Evolutionary conservation across 305 asterid species (phyloP).

Genomic region (Plantago coronopus): DNA sequence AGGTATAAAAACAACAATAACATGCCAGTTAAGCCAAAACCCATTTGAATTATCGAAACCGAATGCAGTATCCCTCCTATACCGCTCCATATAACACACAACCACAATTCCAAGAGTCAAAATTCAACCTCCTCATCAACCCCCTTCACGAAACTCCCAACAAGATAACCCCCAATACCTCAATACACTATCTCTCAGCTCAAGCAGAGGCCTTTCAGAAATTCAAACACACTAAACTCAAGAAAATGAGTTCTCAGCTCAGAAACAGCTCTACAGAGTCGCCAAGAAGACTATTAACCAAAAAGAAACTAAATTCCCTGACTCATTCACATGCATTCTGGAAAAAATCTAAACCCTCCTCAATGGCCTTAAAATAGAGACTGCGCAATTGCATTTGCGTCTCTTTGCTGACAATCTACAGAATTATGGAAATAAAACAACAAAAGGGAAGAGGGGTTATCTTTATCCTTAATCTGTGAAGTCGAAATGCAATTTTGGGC

Average conservation of each 20-base stretch:
- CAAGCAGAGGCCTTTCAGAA: slow-evolving; percentile 20
- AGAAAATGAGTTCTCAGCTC: slow-evolving; percentile 18
- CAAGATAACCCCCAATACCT: slow-evolving; percentile 19
- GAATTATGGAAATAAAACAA: slow-evolving; percentile 20
- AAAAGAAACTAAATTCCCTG: slow-evolving; percentile 19
- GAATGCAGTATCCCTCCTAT: slow-evolving; percentile 31
- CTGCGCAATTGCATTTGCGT: slow-evolving; percentile 15
- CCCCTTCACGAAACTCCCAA: slow-evolving; percentile 31
- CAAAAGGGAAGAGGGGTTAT: slow-evolving; percentile 4
- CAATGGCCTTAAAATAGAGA: slow-evolving; percentile 14
- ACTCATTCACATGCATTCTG: slow-evolving; percentile 30
- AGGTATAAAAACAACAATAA: slow-evolving; percentile 23
- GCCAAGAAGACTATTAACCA: slow-evolving; percentile 28
- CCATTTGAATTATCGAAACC: slow-evolving; percentile 59
- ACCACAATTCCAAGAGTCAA: slow-evolving; percentile 28
- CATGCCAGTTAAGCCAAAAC: slow-evolving; percentile 52
- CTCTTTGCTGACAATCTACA: slow-evolving; percentile 10
- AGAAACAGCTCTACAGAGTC: slow-evolving; percentile 25
- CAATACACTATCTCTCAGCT: slow-evolving; percentile 23
- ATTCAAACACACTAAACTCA: slow-evolving; percentile 11
- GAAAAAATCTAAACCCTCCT: slow-evolving; percentile 19
- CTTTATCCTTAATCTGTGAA: slow-evolving; percentile 5
- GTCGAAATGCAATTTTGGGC: slow-evolving; percentile 28
- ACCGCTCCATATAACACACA: slow-evolving; percentile 42
- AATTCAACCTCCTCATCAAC: slow-evolving; percentile 35